Evolutionary conservation across 1,139 yeast genomes (phyloP).

Genomic region (Sugiyamaella pinicola): DNA sequence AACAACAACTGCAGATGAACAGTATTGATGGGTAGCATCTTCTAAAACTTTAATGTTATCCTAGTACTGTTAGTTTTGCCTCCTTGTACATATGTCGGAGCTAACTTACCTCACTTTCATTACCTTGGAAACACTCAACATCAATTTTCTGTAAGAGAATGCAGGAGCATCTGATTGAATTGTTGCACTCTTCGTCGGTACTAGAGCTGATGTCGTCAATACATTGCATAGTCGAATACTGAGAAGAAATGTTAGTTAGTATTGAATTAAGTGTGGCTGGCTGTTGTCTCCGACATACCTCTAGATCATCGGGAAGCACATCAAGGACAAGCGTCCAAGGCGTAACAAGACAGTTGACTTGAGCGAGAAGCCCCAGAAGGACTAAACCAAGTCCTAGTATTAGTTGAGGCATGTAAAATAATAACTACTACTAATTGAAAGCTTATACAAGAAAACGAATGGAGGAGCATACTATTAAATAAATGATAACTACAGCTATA

Average conservation of each 20-base stretch:
- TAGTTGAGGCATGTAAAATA: conserved; percentile 1
- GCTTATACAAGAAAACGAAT: neutral
- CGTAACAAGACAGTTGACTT: conserved; percentile 4
- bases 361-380: neutral
- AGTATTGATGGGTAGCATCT: conserved; percentile 12
- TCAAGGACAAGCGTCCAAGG: conserved; percentile 14
- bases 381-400: neutral
- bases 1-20: neutral
- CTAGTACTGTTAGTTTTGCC: conserved; percentile 4
- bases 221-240: conserved; percentile 4
- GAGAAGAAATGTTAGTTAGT: conserved; percentile 2
- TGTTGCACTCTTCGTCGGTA: neutral
- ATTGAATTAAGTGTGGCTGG: neutral
- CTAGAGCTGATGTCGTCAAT: conserved; percentile 2
- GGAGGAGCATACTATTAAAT: neutral
- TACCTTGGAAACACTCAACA: conserved; percentile 16
- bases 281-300: conserved; percentile 1
- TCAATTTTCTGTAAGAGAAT: conserved; percentile 2
- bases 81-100: neutral
- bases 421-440: neutral
- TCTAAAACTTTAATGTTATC: conserved; percentile 13
- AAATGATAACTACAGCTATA: neutral
- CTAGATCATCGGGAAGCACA: conserved; percentile 15
- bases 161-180: conserved; percentile 10
- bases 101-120: conserved; percentile 14